A percentile compares a stretch with the other conserved stretches of the same genome.
phyloP scores from a whole-genome alignment of 2,329 filamentous ascomycete genomes.

The Rutstroemia sydowiana region DNA sequence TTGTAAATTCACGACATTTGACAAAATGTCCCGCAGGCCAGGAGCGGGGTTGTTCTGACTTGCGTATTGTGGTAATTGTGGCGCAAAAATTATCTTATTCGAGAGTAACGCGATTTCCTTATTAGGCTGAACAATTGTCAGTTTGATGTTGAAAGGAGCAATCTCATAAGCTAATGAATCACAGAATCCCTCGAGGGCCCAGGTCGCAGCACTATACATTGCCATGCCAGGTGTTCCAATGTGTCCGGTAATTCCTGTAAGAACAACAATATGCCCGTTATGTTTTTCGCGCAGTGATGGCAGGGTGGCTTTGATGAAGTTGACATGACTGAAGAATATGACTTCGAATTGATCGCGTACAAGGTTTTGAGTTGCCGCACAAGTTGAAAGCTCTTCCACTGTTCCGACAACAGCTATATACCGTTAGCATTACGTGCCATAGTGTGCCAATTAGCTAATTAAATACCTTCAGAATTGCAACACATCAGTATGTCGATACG shows the following conservation, averaged over 20 bases:
- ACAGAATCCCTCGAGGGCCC: conserved; percentile 93
- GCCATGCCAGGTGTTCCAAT: conserved; percentile 87
- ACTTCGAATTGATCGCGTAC: conserved; percentile 88
- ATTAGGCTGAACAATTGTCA: conserved; percentile 92
- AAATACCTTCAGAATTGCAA: conserved; percentile 78
- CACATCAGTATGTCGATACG: conserved; percentile 85
- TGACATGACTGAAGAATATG: conserved; percentile 92
- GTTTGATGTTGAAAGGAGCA: conserved; percentile 91
- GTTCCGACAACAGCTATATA: conserved; percentile 71
- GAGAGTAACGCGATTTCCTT: conserved; percentile 86
- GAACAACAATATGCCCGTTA: conserved; percentile 81
- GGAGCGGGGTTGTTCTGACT: conserved; percentile 68
- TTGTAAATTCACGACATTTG: conserved; percentile 69
- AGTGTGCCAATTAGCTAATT: conserved; percentile 7
- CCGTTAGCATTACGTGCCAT: background rate
- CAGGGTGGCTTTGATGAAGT: conserved; percentile 84
- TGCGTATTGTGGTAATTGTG: conserved; percentile 64
- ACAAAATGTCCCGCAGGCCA: conserved; percentile 74
- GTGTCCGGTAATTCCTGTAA: conserved; percentile 86
- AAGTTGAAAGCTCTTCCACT: conserved; percentile 80
- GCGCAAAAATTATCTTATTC: conserved; percentile 78
- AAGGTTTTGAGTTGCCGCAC: conserved; percentile 64
- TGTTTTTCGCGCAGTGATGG: conserved; percentile 72
- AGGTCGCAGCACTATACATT: conserved; percentile 86
- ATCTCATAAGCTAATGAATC: conserved; percentile 95